Evolutionary conservation across 1,284 basidiomycete genomes (phyloP).

Genomic region (Afroboletus lepidellus): DNA sequence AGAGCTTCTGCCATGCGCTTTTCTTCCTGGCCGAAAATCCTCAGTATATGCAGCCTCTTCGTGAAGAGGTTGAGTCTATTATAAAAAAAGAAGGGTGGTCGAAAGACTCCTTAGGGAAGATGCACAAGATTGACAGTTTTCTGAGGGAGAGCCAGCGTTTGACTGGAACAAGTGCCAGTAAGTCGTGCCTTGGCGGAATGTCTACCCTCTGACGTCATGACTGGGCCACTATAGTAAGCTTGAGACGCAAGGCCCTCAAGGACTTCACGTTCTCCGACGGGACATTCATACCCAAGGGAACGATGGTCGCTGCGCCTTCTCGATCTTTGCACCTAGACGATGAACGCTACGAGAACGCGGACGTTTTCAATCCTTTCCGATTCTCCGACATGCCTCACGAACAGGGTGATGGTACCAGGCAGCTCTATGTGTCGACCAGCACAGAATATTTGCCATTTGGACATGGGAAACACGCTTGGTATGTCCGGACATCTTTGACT

Average conservation of each 20-base stretch:
- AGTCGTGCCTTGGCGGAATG: too few species aligned
- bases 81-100: neutral
- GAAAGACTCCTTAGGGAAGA: neutral
- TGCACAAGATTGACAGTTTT: neutral
- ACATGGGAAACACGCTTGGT: neutral
- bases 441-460: slow-evolving; percentile 15
- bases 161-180: too few species aligned
- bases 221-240: neutral
- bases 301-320: slow-evolving; percentile 27
- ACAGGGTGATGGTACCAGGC: slow-evolving; percentile 11
- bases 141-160: too few species aligned
- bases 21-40: slow-evolving; percentile 34
- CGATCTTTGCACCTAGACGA: slow-evolving; percentile 29
- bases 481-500: too few species aligned
- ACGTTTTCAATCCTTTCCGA: slow-evolving; percentile 35
- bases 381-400: slow-evolving; percentile 25
- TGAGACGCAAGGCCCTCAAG: slow-evolving; percentile 10
- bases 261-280: slow-evolving; percentile 44
- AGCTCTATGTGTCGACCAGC: slow-evolving; percentile 17
- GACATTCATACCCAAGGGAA: slow-evolving; percentile 39
- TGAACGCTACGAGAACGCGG: slow-evolving; percentile 27
- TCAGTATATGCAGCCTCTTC: too few species aligned
- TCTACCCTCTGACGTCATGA: neutral
- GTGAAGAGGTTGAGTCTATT: too few species aligned
- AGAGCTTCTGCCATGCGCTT: slow-evolving; percentile 37